Evolutionary conservation across 768 basidiomycete species (phyloP).

Genomic region (Fomitopsis serialis): DNA sequence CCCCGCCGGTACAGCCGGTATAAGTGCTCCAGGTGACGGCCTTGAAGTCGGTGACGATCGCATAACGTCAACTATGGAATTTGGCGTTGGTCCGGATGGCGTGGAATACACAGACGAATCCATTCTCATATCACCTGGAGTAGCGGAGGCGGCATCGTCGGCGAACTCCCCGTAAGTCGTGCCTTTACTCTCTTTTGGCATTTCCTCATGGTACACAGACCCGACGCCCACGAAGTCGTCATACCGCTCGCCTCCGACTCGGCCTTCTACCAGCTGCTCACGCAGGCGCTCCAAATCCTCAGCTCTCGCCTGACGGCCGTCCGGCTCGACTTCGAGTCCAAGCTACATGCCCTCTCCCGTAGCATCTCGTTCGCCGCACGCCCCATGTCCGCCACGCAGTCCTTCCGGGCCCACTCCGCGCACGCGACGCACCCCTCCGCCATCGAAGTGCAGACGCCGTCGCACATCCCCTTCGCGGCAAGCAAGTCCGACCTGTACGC

Average conservation of each 20-base stretch:
- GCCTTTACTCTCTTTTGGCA: neutral
- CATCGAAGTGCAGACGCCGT: constrained; percentile 16
- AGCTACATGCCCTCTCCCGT: constrained; percentile 43
- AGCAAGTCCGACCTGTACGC: constrained; percentile 63
- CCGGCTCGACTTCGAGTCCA: constrained; percentile 42
- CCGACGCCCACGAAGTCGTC: constrained; percentile 43
- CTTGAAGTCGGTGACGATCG: neutral
- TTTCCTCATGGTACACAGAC: neutral
- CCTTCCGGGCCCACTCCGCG: constrained; percentile 31
- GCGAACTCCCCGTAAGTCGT: constrained; percentile 5
- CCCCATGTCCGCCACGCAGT: constrained; percentile 27
- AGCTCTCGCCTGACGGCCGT: constrained; percentile 45
- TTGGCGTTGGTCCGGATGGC: neutral
- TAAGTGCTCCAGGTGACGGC: neutral
- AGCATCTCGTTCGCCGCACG: constrained; percentile 28
- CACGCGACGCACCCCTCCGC: constrained; percentile 16
- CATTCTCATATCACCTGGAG: neutral
- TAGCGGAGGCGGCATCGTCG: neutral
- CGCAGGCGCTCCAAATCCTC: constrained; percentile 51
- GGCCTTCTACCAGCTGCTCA: constrained; percentile 75
- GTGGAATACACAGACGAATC: neutral
- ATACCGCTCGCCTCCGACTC: constrained; percentile 79
- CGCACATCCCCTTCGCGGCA: neutral
- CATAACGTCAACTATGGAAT: too few species aligned
- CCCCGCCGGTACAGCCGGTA: neutral